Evolutionary conservation across 2,329 filamentous ascomycete genomes (phyloP), one percentile per base, ranked within the genome.

Genomic region (Aspergillus clavatus): DNA sequence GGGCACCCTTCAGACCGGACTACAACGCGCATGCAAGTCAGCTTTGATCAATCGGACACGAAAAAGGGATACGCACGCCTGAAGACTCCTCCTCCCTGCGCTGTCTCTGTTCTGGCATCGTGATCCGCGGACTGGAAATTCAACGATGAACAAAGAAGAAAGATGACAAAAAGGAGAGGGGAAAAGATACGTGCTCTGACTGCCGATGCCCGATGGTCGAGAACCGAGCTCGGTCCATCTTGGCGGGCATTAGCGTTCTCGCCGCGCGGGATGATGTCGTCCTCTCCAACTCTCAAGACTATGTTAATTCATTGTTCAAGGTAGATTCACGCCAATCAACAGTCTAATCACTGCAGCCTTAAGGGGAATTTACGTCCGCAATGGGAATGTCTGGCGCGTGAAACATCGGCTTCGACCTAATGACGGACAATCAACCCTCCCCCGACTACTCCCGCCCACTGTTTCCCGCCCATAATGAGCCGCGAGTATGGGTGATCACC

Each of bases 401-500:
- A 56, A 35, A 50, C 48, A 44, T 47, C 48, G 52, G 50, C 52
- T 47, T 45, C 49, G 56, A 54, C 52, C 53, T 46, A 44, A 71
- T 70, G 61, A 59, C 60, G 55, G 65, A 70, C 47, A 66, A 63
- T 50, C 54, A 54, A 31, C 56, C 62, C 40, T 60, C 59, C 43
- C 53, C 57, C 53, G 61, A 65, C 48, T 55, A 53, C 51, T 56
- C 60, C 48, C 63, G 60, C 47, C 53, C 59, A 38, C 78, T 78
- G 48, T 83, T 82, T 55, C 81, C 81, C 33, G 70, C 74, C 23
- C 79, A 82, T 65, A 76, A 77, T 61, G 76, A 75, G 40, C 89
- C 90, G 40, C 84, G 91, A 60, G 88, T 91, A 60, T 97, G 93
- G 93, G 83, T 98, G 62, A 74, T 98, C 54, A 95, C 90, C 8